phyloP scores from a whole-genome alignment of 768 basidiomycete species.

The Trametes cingulata region DNA sequence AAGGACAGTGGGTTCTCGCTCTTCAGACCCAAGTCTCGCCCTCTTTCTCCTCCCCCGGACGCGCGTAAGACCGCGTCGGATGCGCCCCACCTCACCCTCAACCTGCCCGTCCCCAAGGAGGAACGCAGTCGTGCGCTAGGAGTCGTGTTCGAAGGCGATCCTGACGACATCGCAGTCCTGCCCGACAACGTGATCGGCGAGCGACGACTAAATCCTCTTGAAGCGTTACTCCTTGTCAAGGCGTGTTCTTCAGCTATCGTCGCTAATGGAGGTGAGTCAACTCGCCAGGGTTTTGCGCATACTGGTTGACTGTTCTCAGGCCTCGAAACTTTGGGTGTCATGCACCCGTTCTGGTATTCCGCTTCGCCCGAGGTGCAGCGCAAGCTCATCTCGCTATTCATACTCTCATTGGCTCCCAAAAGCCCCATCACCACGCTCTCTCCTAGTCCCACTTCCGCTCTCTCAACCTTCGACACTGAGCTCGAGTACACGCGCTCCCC shows the following conservation, averaged over 20 bases:
- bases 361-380: slow-evolving; percentile 70
- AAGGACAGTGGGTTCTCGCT: slow-evolving; percentile 46
- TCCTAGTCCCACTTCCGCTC: slow-evolving; percentile 47
- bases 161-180: slow-evolving; percentile 47
- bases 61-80: slow-evolving; percentile 34
- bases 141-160: slow-evolving; percentile 61
- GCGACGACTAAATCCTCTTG: slow-evolving; percentile 58
- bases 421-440: slow-evolving; percentile 50
- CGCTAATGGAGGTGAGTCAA: slow-evolving; percentile 52
- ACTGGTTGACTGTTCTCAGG: slow-evolving; percentile 42
- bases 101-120: slow-evolving; percentile 56
- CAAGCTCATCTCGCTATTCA: slow-evolving; percentile 68
- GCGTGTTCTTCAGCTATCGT: slow-evolving; percentile 69
- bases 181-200: slow-evolving; percentile 58
- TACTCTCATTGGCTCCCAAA: slow-evolving; percentile 59
- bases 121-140: slow-evolving; percentile 49
- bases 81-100: slow-evolving; percentile 62
- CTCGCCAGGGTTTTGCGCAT: slow-evolving; percentile 11
- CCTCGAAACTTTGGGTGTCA: slow-evolving; percentile 79
- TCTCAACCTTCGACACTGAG: slow-evolving; percentile 62
- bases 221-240: slow-evolving; percentile 64
- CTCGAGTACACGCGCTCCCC: slow-evolving; percentile 64
- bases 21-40: slow-evolving; percentile 51
- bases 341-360: slow-evolving; percentile 85
- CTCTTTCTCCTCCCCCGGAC: slow-evolving; percentile 35